Conservation (phyloP, 148 eudicot species). For the Persicaria tinctoria region DNA sequence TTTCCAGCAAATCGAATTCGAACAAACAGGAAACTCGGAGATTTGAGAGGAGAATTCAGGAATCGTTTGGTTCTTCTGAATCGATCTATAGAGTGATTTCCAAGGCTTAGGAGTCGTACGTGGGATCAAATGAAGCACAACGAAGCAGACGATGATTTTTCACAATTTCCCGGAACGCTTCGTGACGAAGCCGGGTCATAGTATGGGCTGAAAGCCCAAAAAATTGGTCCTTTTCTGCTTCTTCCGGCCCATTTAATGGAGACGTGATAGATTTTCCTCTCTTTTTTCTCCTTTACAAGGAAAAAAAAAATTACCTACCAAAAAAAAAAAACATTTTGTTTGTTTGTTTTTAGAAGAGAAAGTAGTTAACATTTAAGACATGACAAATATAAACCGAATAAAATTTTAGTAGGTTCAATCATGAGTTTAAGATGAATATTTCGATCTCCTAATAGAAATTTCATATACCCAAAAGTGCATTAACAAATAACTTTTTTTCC, state of each 20-base stretch:
- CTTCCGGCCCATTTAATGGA: not conserved
- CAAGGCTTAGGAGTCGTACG: not conserved
- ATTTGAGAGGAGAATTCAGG: not conserved
- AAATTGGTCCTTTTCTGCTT: not conserved
- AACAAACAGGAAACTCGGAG: not conserved
- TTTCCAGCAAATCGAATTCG: not conserved
- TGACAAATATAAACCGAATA: too few relatives aligned
- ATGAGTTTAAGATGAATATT: too few relatives aligned
- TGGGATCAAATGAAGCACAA: not conserved
- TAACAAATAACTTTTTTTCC: too few relatives aligned
- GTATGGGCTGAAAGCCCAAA: not conserved
- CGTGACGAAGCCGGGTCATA: not conserved
- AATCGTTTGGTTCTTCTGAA: not conserved
- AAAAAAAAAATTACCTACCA: too few relatives aligned
- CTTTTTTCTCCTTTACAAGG: too few relatives aligned
- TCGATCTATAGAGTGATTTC: not conserved
- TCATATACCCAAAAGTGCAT: too few relatives aligned
- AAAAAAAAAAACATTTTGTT: too few relatives aligned
- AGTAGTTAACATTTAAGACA: too few relatives aligned
- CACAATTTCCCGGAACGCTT: not conserved
- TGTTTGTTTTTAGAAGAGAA: too few relatives aligned
- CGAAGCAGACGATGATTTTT: not conserved
- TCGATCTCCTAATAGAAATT: too few relatives aligned
- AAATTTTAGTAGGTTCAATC: too few relatives aligned
- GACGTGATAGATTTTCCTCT: not conserved